Conservation (phyloP, 805 yeast genomes). For the Kodamaea nitidulidarum region DNA sequence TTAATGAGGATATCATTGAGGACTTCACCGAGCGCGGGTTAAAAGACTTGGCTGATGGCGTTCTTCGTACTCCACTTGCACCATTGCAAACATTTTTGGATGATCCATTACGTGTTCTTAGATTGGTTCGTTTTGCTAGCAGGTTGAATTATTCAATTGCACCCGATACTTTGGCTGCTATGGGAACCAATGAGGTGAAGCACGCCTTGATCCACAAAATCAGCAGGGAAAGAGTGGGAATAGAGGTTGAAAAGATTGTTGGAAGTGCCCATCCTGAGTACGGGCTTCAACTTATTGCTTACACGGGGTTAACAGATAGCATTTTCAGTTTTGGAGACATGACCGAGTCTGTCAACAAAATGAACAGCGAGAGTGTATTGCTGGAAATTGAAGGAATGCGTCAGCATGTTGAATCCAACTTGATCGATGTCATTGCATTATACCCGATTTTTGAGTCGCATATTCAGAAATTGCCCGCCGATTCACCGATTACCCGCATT, state of each 20-base stretch:
- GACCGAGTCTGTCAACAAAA: constrained; percentile 14
- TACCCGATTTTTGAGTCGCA: constrained; percentile 16
- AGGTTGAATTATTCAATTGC: constrained; percentile 70
- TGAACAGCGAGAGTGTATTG: constrained; percentile 15
- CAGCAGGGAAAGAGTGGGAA: constrained; percentile 86
- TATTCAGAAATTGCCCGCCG: neutral
- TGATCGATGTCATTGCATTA: constrained; percentile 21
- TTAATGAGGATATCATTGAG: constrained; percentile 64
- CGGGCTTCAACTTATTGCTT: constrained; percentile 58
- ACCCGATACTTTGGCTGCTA: constrained; percentile 52
- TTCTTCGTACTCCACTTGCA: constrained; percentile 82
- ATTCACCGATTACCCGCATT: constrained; percentile 1
- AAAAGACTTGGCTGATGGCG: constrained; percentile 62
- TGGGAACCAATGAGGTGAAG: constrained; percentile 58
- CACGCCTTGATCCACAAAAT: constrained; percentile 64
- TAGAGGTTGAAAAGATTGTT: constrained; percentile 76
- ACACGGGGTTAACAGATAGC: constrained; percentile 51
- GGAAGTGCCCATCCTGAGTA: constrained; percentile 55
- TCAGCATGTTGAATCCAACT: constrained; percentile 14
- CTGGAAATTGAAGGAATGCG: constrained; percentile 14
- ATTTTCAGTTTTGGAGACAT: constrained; percentile 46
- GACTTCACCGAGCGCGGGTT: constrained; percentile 81
- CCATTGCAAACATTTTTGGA: constrained; percentile 85
- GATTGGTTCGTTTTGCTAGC: constrained; percentile 83
- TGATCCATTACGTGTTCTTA: constrained; percentile 86